Evolutionary conservation across 345 rosid species (phyloP).

Genomic region (Jatropha curcas): DNA sequence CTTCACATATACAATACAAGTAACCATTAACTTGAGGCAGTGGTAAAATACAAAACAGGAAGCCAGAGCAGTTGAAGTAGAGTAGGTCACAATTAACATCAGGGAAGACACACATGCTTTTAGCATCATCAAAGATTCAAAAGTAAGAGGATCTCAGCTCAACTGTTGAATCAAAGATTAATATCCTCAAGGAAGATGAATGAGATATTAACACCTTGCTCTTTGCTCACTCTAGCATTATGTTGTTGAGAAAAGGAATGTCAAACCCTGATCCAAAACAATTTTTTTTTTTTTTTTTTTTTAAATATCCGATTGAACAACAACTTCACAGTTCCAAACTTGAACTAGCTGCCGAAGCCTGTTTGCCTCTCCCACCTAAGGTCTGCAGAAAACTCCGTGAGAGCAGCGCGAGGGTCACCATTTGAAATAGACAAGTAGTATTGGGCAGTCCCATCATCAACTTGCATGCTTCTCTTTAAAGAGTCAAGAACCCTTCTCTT

Average conservation of each 20-base stretch:
- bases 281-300: no score
- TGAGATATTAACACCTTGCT: conserved; percentile 6
- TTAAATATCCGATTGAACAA: neutral
- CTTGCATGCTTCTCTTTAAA: conserved; percentile 85
- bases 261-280: neutral
- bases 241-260: neutral
- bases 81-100: neutral
- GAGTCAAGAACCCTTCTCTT: conserved; percentile 66
- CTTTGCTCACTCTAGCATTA: neutral
- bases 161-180: neutral
- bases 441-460: conserved; percentile 79
- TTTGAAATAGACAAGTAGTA: conserved; percentile 78
- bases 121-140: neutral
- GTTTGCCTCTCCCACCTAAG: conserved; percentile 67
- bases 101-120: neutral
- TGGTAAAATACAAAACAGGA: neutral
- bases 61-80: conserved; percentile 1
- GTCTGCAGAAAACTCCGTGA: conserved; percentile 69
- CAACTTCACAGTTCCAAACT: neutral
- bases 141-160: neutral
- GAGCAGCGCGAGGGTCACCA: conserved; percentile 76
- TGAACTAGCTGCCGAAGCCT: conserved; percentile 43
- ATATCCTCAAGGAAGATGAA: neutral
- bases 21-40: conserved; percentile 5
- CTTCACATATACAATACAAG: neutral